Conservation (phyloP, 2,329 filamentous ascomycete genomes). For the Golovinomyces cichoracearum region DNA sequence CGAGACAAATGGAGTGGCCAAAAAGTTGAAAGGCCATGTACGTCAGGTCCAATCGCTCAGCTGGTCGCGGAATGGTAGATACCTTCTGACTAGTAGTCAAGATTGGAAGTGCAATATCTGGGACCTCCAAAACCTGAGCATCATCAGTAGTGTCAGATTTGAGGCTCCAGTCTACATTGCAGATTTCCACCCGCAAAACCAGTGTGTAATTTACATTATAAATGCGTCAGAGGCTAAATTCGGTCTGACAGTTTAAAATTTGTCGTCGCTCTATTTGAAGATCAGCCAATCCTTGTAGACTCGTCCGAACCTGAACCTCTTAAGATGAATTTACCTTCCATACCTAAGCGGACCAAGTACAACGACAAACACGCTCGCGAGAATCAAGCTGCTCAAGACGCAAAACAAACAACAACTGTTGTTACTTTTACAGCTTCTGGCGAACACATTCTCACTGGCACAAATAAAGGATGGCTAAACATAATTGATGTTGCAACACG, state of each 20-base stretch:
- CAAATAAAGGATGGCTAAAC: slow-evolving; percentile 88
- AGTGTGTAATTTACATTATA: slow-evolving; percentile 25
- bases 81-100: slow-evolving; percentile 74
- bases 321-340: slow-evolving; percentile 56
- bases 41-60: slow-evolving; percentile 82
- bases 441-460: slow-evolving; percentile 73
- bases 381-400: slow-evolving; percentile 73
- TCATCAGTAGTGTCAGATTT: slow-evolving; percentile 60
- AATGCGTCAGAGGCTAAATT: slow-evolving; percentile 1
- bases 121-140: slow-evolving; percentile 55
- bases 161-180: slow-evolving; percentile 86
- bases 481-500: slow-evolving; percentile 65
- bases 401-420: slow-evolving; percentile 82
- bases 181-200: slow-evolving; percentile 74
- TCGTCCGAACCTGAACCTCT: slow-evolving; percentile 40
- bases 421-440: slow-evolving; percentile 69
- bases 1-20: slow-evolving; percentile 87
- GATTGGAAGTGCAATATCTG: slow-evolving; percentile 93
- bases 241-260: slow-evolving; percentile 40
- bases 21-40: slow-evolving; percentile 79
- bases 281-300: slow-evolving; percentile 71
- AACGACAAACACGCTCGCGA: slow-evolving; percentile 45
- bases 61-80: slow-evolving; percentile 80
- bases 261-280: slow-evolving; percentile 79
- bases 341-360: slow-evolving; percentile 45